Evolutionary conservation across 225 moss, liverwort and hornwort genomes (phyloP).

Genomic region (Neckera pumila): DNA sequence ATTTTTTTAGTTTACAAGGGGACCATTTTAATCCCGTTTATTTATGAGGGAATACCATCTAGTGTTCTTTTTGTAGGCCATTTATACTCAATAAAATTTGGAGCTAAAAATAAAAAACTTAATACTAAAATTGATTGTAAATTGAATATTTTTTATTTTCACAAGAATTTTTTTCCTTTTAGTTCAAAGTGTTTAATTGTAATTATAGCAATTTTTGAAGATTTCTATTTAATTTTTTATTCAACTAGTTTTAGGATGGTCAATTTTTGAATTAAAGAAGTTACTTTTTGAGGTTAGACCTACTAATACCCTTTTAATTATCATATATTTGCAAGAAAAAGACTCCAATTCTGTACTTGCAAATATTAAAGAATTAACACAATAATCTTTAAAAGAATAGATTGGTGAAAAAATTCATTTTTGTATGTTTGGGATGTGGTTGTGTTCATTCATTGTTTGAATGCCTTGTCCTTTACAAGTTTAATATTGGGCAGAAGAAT

Average conservation of each 20-base stretch:
- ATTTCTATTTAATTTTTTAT: neutral
- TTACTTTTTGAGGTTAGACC: no score
- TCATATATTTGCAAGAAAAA: neutral
- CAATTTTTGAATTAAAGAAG: neutral
- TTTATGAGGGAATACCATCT: neutral
- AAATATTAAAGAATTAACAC: neutral
- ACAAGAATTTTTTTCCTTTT: neutral
- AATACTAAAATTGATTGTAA: rapidly evolving
- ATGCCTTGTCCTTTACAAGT: rapidly evolving
- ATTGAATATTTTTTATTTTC: neutral
- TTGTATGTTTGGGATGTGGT: neutral
- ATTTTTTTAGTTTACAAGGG: no score
- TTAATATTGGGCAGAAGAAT: rapidly evolving
- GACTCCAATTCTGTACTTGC: neutral
- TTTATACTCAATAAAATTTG: neutral
- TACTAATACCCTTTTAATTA: neutral
- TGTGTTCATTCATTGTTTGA: neutral
- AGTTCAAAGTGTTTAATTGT: neutral
- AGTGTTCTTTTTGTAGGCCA: rapidly evolving
- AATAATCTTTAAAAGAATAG: rapidly evolving
- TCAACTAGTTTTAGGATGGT: neutral
- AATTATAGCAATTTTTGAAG: neutral
- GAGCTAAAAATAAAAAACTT: neutral
- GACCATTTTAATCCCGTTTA: no score
- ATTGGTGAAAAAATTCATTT: neutral